phyloP scores from a whole-genome alignment of 208 protist genomes.

The Trypanosoma mega region DNA sequence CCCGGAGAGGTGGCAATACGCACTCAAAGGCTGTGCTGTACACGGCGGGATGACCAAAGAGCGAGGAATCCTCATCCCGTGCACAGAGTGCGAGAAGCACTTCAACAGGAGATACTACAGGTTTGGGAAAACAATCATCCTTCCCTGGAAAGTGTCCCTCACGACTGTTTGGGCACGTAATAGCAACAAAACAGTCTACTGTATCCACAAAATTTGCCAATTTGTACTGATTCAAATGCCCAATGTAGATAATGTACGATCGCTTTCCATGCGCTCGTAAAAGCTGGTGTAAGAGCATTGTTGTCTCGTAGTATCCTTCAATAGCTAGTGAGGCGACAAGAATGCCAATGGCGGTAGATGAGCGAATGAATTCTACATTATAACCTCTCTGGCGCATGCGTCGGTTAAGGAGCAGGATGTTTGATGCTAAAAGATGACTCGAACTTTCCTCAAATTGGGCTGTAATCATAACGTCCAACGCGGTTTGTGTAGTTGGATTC shows the following conservation, averaged over 20 bases:
- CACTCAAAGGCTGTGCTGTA: conserved; percentile 68
- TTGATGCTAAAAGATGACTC: conserved; percentile 3
- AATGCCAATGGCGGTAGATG: conserved; percentile 79
- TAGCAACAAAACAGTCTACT: conserved; percentile 84
- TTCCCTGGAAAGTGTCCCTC: conserved; percentile 75
- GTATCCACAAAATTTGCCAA: conserved; percentile 90
- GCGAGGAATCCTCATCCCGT: conserved; percentile 19
- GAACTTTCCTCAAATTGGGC: not conserved
- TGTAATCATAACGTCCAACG: conserved; percentile 5
- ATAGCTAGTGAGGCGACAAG: conserved; percentile 83
- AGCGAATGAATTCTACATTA: conserved; percentile 79
- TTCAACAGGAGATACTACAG: conserved; percentile 87
- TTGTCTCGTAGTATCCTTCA: conserved; percentile 78
- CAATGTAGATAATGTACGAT: conserved; percentile 88
- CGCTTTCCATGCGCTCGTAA: conserved; percentile 70
- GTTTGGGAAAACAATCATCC: conserved; percentile 77
- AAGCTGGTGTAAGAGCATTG: conserved; percentile 65
- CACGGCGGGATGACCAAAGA: conserved; percentile 54
- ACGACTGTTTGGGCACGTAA: conserved; percentile 86
- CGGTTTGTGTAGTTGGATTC: not conserved
- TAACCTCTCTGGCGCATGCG: conserved; percentile 72
- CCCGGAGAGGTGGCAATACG: conserved; percentile 32
- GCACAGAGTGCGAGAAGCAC: conserved; percentile 71
- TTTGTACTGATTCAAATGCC: conserved; percentile 92
- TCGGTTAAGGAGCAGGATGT: conserved; percentile 32